A percentile compares a stretch with the other conserved stretches of the same genome.
Evolutionary conservation across 768 basidiomycete genomes (phyloP).

Genomic region (Phanerochaete carnosa): DNA sequence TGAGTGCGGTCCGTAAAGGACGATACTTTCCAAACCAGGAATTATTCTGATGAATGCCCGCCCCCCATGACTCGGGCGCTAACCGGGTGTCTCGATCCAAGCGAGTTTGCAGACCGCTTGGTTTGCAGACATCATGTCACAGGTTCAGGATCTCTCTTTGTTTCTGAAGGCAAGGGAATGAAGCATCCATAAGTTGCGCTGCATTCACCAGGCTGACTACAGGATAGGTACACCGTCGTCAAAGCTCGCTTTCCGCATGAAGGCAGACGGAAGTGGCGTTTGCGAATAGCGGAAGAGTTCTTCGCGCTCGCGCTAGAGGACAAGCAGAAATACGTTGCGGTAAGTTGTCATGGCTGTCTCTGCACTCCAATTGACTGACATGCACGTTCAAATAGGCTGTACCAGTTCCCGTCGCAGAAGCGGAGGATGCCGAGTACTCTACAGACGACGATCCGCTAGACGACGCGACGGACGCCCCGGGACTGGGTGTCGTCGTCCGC

Average conservation of each 20-base stretch:
- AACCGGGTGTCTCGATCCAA: neutral
- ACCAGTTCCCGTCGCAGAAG: conserved; percentile 16
- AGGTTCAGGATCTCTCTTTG: conserved; percentile 8
- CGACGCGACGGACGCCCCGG: conserved; percentile 39
- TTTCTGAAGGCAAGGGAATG: conserved; percentile 17
- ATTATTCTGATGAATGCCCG: neutral
- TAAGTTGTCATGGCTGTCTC: conserved; percentile 7
- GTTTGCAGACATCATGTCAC: neutral
- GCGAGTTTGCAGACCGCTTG: neutral
- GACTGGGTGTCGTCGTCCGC: conserved; percentile 64
- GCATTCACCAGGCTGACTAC: neutral
- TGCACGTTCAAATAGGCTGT: conserved; percentile 2
- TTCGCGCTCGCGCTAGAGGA: conserved; percentile 35
- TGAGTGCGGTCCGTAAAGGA: conserved; percentile 2
- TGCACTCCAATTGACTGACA: neutral
- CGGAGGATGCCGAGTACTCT: conserved; percentile 21
- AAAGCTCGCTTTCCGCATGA: conserved; percentile 47
- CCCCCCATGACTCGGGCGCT: conserved; percentile 3
- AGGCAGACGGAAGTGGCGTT: conserved; percentile 54
- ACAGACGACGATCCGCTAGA: conserved; percentile 57
- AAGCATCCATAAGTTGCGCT: neutral
- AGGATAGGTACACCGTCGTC: conserved; percentile 37
- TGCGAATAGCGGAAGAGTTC: conserved; percentile 49
- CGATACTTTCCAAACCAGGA: neutral
- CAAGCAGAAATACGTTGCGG: conserved; percentile 19